Evolutionary conservation across 2,329 filamentous ascomycete species (phyloP), one percentile per base, ranked within the genome.

Genomic region (Daldinia sp.): DNA sequence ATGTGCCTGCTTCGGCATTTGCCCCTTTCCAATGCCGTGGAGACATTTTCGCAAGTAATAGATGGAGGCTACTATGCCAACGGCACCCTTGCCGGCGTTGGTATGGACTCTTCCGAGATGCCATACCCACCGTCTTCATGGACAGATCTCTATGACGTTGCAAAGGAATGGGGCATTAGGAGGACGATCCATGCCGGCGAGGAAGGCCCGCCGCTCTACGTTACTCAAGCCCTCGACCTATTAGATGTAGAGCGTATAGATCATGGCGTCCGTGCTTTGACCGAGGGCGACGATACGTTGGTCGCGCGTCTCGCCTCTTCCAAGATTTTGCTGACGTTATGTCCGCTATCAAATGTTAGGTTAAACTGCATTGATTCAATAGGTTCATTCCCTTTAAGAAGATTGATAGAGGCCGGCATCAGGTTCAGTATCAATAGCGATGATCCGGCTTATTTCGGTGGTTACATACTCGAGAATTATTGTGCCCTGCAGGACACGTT

Each of bases 161-260:
- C 86, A 0, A 75, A 77, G 53, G 75, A 75, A 23, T 78, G 79
- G 25, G 85, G 86, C 0, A 81, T 90, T 51, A 78, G 81, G 25
- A 80, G 87, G n/a, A 94, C 91, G 0, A 87, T 90, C 2, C 91
- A 94, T 74, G 90, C 88, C 2, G 90, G 91, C 53, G 91, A 94
- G 75, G 91, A 94, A 73, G 90, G 89, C 0, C 88, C 90, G 13
- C 77, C 87, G 3, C 81, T 80, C 4, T 92, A 90, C 75, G 88
- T 94, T 68, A 77, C 78, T 21, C 80, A 81, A 23, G 88, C 90
- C 1, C 78, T 93, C 37, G 85, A 90, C 68, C 72, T 81, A 27
- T 82, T 93, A 41, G 79, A 82, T 19, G 85, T 87, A 39, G 79
- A 84, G 73, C 85, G 91, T 39, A 91, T 94, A 71, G 91, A 94